phyloP scores from a whole-genome alignment of 371 early-diverging fungal species.

The Homolaphlyctis polyrhiza region DNA sequence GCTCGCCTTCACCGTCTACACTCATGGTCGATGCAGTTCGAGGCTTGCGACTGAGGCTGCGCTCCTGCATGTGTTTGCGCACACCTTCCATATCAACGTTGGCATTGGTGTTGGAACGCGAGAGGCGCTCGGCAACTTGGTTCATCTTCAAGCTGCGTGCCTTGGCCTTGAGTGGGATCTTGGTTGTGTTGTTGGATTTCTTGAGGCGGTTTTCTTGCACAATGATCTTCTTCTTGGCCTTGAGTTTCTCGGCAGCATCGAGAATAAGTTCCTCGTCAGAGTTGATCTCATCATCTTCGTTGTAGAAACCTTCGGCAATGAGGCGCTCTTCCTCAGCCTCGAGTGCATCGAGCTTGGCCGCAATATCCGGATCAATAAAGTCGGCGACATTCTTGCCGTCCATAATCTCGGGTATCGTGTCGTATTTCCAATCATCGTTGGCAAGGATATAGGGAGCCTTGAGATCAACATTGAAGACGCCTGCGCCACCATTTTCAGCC shows the following conservation, averaged over 20 bases:
- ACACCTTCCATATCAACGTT: slow-evolving; percentile 23
- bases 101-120: slow-evolving; percentile 51
- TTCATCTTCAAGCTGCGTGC: background rate
- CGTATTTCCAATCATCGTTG: slow-evolving; percentile 95
- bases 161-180: slow-evolving; percentile 39
- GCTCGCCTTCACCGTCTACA: slow-evolving; percentile 35
- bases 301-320: slow-evolving; percentile 89
- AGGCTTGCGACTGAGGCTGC: slow-evolving; percentile 70
- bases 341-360: slow-evolving; percentile 88
- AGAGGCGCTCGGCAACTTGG: slow-evolving; percentile 7
- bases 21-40: slow-evolving; percentile 62
- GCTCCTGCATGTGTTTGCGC: slow-evolving; percentile 47
- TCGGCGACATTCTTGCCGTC: slow-evolving; percentile 99
- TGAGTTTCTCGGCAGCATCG: slow-evolving; percentile 74
- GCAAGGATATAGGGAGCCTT: slow-evolving; percentile 72
- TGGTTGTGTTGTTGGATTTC: slow-evolving; percentile 64
- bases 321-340: slow-evolving; percentile 96
- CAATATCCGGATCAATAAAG: slow-evolving; percentile 98
- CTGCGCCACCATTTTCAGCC: slow-evolving; percentile 87
- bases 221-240: slow-evolving; percentile 79
- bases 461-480: slow-evolving; percentile 91
- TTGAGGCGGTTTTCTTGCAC: slow-evolving; percentile 66
- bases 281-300: slow-evolving; percentile 60
- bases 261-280: slow-evolving; percentile 70
- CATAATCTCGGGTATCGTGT: slow-evolving; percentile 98